Base-by-base conservation (phyloP, 1,284 basidiomycete species). In the Fomitopsis schrenkii region DNA sequence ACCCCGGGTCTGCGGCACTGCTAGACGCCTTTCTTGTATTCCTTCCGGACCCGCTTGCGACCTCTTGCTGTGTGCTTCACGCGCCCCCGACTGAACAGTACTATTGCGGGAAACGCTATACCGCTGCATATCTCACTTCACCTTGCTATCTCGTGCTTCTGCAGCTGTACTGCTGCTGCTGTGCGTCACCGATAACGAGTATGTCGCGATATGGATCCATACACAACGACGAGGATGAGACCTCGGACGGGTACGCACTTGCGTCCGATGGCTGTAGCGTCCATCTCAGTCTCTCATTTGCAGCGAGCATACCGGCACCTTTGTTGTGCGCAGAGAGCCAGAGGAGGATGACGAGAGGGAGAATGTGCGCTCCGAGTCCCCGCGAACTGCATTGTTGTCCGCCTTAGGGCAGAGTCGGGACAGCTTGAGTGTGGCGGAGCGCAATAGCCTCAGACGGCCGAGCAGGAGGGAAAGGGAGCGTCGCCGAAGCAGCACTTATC, bases 401-500 rank as follows among this genome's bases (percentile, higher is more conserved):
- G 65, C 67, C 6, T 28, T 54, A 7, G 66, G 58, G 45, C 63
- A 63, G 36, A 63, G 61, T 44, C 59, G 62, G 28, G 67, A 64
- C 26, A 53, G 63, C 19, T 57, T 66, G 19, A 62, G 66, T 59
- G 59, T 60, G 17, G 60, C 65, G 36, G 62, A 69, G 41, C 54
- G 58, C 19, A 54, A 54, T 15, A 54, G 52, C 36, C 63, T 66
- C 9, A 58, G 62, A 42, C 59, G 55, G 10, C 65, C 67, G 10
- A 58, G 60, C 36, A 64, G 60, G 22, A 64, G 56, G 46, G 67
- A 69, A n/a, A 63, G 65, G 38, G 63, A 66, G 33, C 68, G 68
- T 15, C 65, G 67, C 58, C 68, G 70, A 30, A 58, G 68, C 45
- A 65, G 66, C 55, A 61, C 67, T n/a, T 57, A 64, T 33, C 71